Evolutionary conservation across 805 yeast species (phyloP).

Genomic region (Schwanniomyces vanrijiae): DNA sequence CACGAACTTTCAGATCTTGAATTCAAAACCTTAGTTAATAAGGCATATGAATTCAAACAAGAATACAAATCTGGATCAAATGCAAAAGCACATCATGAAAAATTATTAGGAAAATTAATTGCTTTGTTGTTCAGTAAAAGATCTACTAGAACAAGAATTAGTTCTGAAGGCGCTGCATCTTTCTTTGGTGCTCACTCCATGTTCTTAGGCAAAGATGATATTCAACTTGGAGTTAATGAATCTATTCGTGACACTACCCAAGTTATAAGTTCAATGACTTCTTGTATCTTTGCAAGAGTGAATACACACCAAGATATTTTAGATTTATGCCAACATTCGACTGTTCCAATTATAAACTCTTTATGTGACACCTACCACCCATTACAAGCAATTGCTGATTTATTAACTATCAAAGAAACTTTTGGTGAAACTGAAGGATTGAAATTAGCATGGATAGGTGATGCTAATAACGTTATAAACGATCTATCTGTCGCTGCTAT

Average conservation of each 20-base stretch:
- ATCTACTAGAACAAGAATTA: slow-evolving; percentile 87
- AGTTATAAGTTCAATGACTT: slow-evolving; percentile 87
- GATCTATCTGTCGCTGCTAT: slow-evolving; percentile 83
- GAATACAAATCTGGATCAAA: slow-evolving; percentile 50
- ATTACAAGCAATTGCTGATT: slow-evolving; percentile 84
- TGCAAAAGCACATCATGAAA: slow-evolving; percentile 35
- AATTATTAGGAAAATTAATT: slow-evolving; percentile 70
- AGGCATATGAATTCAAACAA: slow-evolving; percentile 65
- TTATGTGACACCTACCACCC: slow-evolving; percentile 89
- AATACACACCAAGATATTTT: slow-evolving; percentile 74
- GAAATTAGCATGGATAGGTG: slow-evolving; percentile 93
- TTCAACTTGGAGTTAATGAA: slow-evolving; percentile 91
- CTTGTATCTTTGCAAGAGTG: slow-evolving; percentile 88
- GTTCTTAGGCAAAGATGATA: slow-evolving; percentile 90
- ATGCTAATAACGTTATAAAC: slow-evolving; percentile 87
- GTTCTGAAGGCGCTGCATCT: slow-evolving; percentile 85
- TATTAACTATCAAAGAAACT: slow-evolving; percentile 75
- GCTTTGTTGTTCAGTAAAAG: slow-evolving; percentile 82
- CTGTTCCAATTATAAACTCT: slow-evolving; percentile 86
- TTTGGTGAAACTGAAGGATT: slow-evolving; percentile 54
- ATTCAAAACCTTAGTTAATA: slow-evolving; percentile 60
- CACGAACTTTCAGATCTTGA: slow-evolving; percentile 70
- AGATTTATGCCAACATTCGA: slow-evolving; percentile 66
- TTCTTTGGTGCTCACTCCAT: slow-evolving; percentile 90
- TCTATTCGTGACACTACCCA: slow-evolving; percentile 80